Conservation (phyloP, 441 rosid species). For the Biscutella laevigata region DNA sequence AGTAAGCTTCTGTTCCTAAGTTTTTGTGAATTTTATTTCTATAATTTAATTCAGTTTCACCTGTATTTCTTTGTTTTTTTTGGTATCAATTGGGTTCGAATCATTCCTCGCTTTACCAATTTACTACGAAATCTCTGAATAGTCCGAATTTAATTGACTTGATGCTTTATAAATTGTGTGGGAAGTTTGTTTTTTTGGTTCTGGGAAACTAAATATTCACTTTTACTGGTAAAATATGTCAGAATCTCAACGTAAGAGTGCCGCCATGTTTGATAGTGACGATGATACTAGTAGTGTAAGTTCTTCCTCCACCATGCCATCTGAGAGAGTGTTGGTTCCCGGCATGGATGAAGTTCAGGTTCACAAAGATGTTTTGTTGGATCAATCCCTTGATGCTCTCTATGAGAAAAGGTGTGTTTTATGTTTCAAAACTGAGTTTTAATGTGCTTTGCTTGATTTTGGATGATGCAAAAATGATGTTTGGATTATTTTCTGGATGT, state of each 20-base stretch:
- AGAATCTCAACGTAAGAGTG: slow-evolving; percentile 49
- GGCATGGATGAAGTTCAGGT: slow-evolving; percentile 54
- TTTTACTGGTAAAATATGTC: slow-evolving; percentile 15
- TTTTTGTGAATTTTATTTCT: neutral
- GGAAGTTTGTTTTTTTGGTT: neutral
- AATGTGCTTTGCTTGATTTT: neutral
- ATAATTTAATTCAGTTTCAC: neutral
- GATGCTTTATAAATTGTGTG: neutral
- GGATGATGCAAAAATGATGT: neutral
- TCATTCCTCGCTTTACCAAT: neutral
- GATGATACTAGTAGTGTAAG: slow-evolving; percentile 74
- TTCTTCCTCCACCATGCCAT: slow-evolving; percentile 56
- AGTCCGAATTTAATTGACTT: too few species aligned
- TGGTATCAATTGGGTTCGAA: slow-evolving; percentile 4
- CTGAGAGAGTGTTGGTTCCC: slow-evolving; percentile 44
- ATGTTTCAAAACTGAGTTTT: neutral
- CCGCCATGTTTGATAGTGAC: slow-evolving; percentile 50
- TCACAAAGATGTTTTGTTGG: slow-evolving; percentile 55
- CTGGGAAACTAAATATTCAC: neutral
- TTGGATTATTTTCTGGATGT: slow-evolving; percentile 13
- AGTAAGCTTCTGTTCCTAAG: slow-evolving; percentile 34
- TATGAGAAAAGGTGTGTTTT: slow-evolving; percentile 59
- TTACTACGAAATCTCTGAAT: too few species aligned
- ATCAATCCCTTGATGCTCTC: slow-evolving; percentile 76
- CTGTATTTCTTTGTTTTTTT: neutral